Evolutionary conservation across 2,329 filamentous ascomycete genomes (phyloP), one percentile per base, ranked within the genome.

Genomic region (Teratosphaeria epicoccoides): DNA sequence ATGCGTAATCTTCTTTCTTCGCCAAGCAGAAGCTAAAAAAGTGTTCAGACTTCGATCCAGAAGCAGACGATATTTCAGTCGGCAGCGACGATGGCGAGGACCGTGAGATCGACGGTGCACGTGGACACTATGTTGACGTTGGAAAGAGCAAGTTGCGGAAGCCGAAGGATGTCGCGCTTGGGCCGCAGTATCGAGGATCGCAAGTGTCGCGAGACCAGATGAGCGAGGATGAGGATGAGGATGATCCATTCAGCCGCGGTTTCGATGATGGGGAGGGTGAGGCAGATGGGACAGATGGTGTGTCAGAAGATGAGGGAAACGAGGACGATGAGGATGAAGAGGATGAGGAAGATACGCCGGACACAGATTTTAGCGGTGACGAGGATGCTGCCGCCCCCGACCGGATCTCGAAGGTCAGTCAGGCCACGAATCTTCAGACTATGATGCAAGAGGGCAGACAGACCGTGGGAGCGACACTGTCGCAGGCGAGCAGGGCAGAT

Each of bases 41-140:
- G 28, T 28, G 24, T 10, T 14, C 61, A 91, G 88, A 94, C 65
- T 84, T 86, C 64, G 88, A 95, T 65, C 87, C 87, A 0, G 88
- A 94, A 72, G 81, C 80, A 51, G 70, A 78, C 49, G 54, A 60
- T 43, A 72, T 59, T 4, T 51, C 56, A 7, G 52, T 50, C 22
- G 54, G 55, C 79, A 59, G 73, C 48, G 80, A 76, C 45, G 76
- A 69, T 22, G 71, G 70, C 51, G 80, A 76, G 44, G 76, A 68
- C 22, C 71, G 71, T 52, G 40, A 9, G 23, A 68, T 60, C 40
- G 68, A 76, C 59, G 73, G 66, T 10, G 70, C 79, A 54, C 85
- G 90, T 26, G 91, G 95, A 62, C 91, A 97, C 67, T 97, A 97
- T 66, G 79, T 86, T 43, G 70, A 78, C 49, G 87, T 95, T 26